Evolutionary conservation across 139 green algal species (phyloP), one percentile per base, ranked within the genome.

Genomic region (Volvox reticuliferus): DNA sequence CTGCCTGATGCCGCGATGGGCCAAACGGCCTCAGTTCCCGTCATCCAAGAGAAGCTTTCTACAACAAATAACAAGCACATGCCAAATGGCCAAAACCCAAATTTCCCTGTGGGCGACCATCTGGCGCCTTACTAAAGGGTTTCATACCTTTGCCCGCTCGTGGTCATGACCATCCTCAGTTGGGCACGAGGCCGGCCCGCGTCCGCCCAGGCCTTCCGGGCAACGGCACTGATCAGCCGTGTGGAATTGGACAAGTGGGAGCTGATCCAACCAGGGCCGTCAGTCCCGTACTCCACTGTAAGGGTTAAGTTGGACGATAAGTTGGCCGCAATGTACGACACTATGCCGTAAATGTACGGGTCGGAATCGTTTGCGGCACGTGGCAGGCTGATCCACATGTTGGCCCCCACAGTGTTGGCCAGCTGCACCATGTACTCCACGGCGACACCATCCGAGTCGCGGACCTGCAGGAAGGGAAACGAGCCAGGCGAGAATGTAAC

Each of bases 201-300:
- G 22, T 30, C 86, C 73, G 73, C 73, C 86, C 86, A 90, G 16
- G 32, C 86, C 50, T 33, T 33, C 30, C 71, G 22, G 50, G 44
- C 86, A 14, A 76, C 32, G 0, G 20, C 30, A 9, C 50, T 44
- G 24, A 90, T 37, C 50, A 90, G 86, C 71, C 32, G 44, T 44
- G 86, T 90, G 26, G 32, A 18, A n/a, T n/a, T 81, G 50, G 86
- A 76, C 71, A 84, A 55, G 86, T 90, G 86, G 12, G n/a, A 14
- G n/a, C 21, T 9, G 12, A 90, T 28, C 86, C 86, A 90, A 20
- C 86, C 86, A 5, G 86, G 86, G 16, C 33, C 86, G n/a, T 90
- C 86, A 0, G 20, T 90, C 71, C 86, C 86, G 73, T 90, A 90
- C 73, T 90, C 86, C n/a, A 90, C 50, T 44, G 73, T 83, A 30